Base-by-base conservation (phyloP, 208 protist species). In the Acanthamoeba triangularis region DNA sequence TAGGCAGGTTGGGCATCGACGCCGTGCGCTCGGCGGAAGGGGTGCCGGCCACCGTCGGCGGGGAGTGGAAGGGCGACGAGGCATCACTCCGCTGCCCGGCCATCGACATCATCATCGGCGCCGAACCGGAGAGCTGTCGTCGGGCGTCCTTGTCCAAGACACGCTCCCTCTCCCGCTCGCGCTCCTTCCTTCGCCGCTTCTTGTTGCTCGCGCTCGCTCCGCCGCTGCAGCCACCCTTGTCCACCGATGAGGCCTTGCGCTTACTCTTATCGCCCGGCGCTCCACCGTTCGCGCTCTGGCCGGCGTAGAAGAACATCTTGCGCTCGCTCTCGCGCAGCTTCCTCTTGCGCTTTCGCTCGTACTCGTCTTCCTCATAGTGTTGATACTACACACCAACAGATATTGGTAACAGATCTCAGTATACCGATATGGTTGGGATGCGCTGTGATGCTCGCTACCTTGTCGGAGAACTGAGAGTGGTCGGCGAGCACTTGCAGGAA, bases 401-500 rank as follows among this genome's bases (percentile, higher is more conserved):
- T n/a, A n/a, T n/a, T n/a, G n/a, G n/a, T n/a, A n/a, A n/a, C n/a
- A n/a, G n/a, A n/a, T n/a, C n/a, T n/a, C n/a, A n/a, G n/a, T n/a
- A n/a, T n/a, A n/a, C n/a, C n/a, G n/a, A n/a, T n/a, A n/a, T n/a
- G n/a, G n/a, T n/a, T n/a, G n/a, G n/a, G n/a, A n/a, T n/a, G n/a
- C n/a, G n/a, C n/a, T n/a, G 20, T n/a, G 49, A 54, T 54, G 23
- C 8, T 28, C 2, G 65, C 0, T n/a, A 85, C 78, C 54, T 72
- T 92, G 59, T 92, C 85, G n/a, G 59, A 76, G 54, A 52, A 76
- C 59, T 67, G 59, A 1, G 59, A 76, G 85, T 92, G 85, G 28
- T 92, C 85, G 33, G 85, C 85, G 11, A 92, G 54, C 28, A 92
- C 85, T 23, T 92, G 85, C 47, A 92, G 63, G 63, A 92, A 92